phyloP scores from a whole-genome alignment of 2,329 filamentous ascomycete genomes.

The Xylaria hypoxylon region DNA sequence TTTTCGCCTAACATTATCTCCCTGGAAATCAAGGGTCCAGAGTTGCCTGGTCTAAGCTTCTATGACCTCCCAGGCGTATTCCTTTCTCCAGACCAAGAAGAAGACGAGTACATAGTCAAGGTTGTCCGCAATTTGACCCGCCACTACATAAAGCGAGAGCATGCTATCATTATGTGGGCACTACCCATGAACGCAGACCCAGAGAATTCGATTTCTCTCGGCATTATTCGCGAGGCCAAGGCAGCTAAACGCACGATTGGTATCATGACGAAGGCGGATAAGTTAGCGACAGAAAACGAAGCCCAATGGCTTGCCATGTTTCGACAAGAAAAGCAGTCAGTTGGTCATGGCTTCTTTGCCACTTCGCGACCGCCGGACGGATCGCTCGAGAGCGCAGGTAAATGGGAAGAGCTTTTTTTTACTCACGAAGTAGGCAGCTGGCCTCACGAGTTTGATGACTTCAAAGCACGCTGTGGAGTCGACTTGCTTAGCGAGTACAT shows the following conservation, averaged over 20 bases:
- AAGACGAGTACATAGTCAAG: constrained; percentile 75
- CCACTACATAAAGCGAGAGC: constrained; percentile 75
- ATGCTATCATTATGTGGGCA: constrained; percentile 81
- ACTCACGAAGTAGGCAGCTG: constrained; percentile 56
- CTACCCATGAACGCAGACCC: constrained; percentile 83
- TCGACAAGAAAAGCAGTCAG: constrained; percentile 67
- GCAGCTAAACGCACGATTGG: constrained; percentile 74
- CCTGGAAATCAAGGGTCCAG: constrained; percentile 78
- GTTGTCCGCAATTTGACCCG: constrained; percentile 78
- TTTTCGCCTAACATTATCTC: constrained; percentile 77
- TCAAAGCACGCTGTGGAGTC: constrained; percentile 64
- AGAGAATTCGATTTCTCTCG: constrained; percentile 77
- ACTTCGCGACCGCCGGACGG: constrained; percentile 74
- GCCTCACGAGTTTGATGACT: constrained; percentile 62
- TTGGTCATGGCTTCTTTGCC: constrained; percentile 82
- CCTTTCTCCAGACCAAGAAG: constrained; percentile 71
- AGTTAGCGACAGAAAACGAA: constrained; percentile 64
- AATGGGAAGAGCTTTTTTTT: constrained; percentile 66
- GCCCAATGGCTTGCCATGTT: constrained; percentile 74
- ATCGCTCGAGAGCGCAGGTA: constrained; percentile 63
- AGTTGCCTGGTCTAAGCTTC: constrained; percentile 80
- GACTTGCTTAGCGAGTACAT: constrained; percentile 65
- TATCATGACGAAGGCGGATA: constrained; percentile 87
- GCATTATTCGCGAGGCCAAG: constrained; percentile 68
- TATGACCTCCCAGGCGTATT: constrained; percentile 90